These are phyloP conservation scores for Fusarium pseudograminearum DNA, from an alignment of 2,329 filamentous ascomycete species.

Conservation along the genomic window DNA sequence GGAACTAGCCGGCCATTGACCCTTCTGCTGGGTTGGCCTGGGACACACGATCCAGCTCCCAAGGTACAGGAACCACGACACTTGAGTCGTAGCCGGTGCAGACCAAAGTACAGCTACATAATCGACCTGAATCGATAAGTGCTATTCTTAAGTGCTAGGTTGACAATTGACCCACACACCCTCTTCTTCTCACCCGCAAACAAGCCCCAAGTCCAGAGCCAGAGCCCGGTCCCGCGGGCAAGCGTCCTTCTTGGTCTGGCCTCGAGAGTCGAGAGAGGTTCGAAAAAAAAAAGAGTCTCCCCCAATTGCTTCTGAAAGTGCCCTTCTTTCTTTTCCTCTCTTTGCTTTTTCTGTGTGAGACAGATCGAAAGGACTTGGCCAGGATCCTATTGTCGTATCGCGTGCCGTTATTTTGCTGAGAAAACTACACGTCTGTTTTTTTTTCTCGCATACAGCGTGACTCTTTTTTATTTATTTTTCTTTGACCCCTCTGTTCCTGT, in stretches of 20 bases:
- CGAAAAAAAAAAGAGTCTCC: slow-evolving; percentile 9
- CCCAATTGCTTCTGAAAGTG: slow-evolving; percentile 28
- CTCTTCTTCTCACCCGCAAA: not conserved
- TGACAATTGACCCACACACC: slow-evolving; percentile 29
- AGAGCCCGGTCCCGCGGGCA: slow-evolving; percentile 19
- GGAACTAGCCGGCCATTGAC: slow-evolving; percentile 19
- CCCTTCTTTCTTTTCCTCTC: slow-evolving; percentile 1
- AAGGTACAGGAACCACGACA: slow-evolving; percentile 6
- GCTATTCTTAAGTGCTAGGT: slow-evolving; percentile 34
- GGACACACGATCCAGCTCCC: not conserved
- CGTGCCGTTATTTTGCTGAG: slow-evolving; percentile 7
- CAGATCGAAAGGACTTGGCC: slow-evolving; percentile 24
- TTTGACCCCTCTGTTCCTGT: slow-evolving; percentile 21
- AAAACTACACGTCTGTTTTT: slow-evolving; percentile 23
- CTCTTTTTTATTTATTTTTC: slow-evolving; percentile 7
- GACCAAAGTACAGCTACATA: not conserved
- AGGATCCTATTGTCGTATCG: slow-evolving; percentile 25
- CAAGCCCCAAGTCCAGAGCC: not conserved
- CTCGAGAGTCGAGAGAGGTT: not conserved
- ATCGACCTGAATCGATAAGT: slow-evolving; percentile 20
- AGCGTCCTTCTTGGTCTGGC: slow-evolving; percentile 26
- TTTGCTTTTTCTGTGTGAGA: slow-evolving; percentile 28
- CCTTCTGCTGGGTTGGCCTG: slow-evolving; percentile 29
- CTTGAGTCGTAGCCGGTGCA: rapidly evolving
- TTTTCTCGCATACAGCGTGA: slow-evolving; percentile 7